Evolutionary conservation across 192 early-diverging fungal species (phyloP).

Genomic region (Backusella morwellensis): DNA sequence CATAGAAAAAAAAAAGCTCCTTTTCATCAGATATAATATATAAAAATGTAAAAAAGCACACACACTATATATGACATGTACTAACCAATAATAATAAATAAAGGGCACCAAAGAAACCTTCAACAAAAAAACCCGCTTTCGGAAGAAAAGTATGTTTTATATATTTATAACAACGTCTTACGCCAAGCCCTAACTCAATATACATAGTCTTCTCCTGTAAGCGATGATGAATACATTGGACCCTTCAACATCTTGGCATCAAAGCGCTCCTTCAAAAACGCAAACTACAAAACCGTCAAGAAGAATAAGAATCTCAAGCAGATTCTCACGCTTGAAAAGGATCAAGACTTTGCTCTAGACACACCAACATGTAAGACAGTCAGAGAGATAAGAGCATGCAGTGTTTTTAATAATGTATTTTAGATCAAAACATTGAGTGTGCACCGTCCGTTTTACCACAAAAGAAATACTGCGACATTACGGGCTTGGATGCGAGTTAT

Average conservation of each 20-base stretch:
- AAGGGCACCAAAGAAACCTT: conserved; percentile 9
- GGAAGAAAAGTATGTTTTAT: background rate
- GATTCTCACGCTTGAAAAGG: conserved; percentile 70
- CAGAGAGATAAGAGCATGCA: background rate
- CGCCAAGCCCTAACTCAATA: background rate
- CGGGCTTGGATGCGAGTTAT: conserved; percentile 81
- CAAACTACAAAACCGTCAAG: conserved; percentile 58
- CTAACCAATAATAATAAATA: background rate
- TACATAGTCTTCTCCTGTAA: background rate
- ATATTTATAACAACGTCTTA: no score
- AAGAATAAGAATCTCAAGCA: conserved; percentile 84
- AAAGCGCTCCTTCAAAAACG: conserved; percentile 67
- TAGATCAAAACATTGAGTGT: conserved; percentile 82
- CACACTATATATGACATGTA: background rate
- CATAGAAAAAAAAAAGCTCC: background rate
- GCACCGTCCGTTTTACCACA: conserved; percentile 78
- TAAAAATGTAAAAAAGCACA: background rate
- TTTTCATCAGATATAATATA: background rate
- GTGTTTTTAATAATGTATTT: background rate
- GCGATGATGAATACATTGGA: conserved; percentile 9
- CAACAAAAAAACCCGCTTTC: background rate
- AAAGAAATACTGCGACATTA: conserved; percentile 93
- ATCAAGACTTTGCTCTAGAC: conserved; percentile 51
- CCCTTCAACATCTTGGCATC: conserved; percentile 12
- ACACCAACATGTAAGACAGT: conserved; percentile 58